Percentiles rank a stretch among this genome's conserved stretches.
Conservation (phyloP, 192 early-diverging fungal species). For the Allomyces macrogynus region DNA sequence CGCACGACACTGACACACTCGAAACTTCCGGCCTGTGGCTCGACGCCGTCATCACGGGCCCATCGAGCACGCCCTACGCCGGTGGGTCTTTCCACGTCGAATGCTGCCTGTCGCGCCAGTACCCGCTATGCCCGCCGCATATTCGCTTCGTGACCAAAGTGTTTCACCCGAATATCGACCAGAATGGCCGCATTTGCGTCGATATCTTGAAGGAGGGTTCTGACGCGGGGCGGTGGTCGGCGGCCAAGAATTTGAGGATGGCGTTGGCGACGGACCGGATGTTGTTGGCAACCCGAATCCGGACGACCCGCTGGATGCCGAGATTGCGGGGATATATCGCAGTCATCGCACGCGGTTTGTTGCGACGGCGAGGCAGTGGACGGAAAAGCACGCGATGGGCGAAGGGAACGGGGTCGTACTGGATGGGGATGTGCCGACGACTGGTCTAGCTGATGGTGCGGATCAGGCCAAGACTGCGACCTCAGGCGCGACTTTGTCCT, state of each 20-base stretch:
- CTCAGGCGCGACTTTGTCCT: too few species aligned
- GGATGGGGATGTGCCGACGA: not conserved
- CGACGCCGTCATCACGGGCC: slow-evolving; percentile 20
- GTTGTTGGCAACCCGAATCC: slow-evolving; percentile 47
- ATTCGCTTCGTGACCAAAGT: slow-evolving; percentile 50
- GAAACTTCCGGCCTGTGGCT: too few species aligned
- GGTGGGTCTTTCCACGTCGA: slow-evolving; percentile 40
- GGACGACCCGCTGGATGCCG: slow-evolving; percentile 49
- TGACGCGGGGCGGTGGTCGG: slow-evolving; percentile 36
- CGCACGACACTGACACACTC: too few species aligned
- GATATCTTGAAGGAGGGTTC: slow-evolving; percentile 35
- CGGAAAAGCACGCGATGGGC: slow-evolving; percentile 13
- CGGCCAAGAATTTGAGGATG: slow-evolving; percentile 37
- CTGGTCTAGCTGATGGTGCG: not conserved
- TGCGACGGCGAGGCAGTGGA: slow-evolving; percentile 20
- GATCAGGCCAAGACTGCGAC: not conserved
- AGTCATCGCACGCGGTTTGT: slow-evolving; percentile 14
- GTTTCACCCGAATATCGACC: slow-evolving; percentile 66
- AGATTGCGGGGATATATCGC: slow-evolving; percentile 38
- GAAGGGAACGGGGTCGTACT: not conserved
- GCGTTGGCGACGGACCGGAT: slow-evolving; percentile 33
- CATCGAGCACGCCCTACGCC: slow-evolving; percentile 42
- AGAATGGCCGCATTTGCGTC: slow-evolving; percentile 51
- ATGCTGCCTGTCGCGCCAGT: slow-evolving; percentile 32
- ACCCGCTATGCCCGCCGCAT: slow-evolving; percentile 52